These are phyloP conservation scores for Ustilago tritici DNA, from an alignment of 1,284 basidiomycete species.

Conservation along the genomic window DNA sequence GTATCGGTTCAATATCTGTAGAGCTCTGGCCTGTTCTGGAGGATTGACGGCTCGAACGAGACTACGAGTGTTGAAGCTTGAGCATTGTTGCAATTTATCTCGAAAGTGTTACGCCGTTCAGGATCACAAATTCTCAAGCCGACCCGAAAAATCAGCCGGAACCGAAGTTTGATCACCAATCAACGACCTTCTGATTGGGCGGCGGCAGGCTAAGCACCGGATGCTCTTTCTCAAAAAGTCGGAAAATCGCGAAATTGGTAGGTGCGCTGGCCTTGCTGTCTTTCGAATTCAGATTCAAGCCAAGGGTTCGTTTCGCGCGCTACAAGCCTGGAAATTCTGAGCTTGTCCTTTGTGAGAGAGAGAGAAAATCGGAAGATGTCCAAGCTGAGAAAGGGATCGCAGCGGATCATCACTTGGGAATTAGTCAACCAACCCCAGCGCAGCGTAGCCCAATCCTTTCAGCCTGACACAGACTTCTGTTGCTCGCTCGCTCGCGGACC, in stretches of 20 bases:
- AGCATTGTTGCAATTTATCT: background rate
- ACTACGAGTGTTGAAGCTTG: background rate
- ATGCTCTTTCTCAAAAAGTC: slow-evolving; percentile 10
- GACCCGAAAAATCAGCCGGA: slow-evolving; percentile 11
- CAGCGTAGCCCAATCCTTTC: too few species aligned
- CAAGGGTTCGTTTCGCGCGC: slow-evolving; percentile 1
- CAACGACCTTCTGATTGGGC: slow-evolving; percentile 42
- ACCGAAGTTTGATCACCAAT: slow-evolving; percentile 27
- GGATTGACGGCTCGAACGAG: background rate
- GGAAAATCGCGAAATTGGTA: slow-evolving; percentile 17
- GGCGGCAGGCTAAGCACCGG: background rate
- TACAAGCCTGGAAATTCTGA: background rate
- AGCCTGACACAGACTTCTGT: background rate
- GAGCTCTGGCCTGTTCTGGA: background rate
- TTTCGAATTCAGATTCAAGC: background rate
- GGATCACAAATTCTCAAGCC: background rate
- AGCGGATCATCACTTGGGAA: slow-evolving; percentile 9
- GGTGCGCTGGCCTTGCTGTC: slow-evolving; percentile 19
- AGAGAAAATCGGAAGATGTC: slow-evolving; percentile 11
- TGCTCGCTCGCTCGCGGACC: slow-evolving; percentile 18
- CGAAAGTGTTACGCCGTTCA: slow-evolving; percentile 2
- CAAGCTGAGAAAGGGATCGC: slow-evolving; percentile 10
- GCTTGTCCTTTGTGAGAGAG: background rate
- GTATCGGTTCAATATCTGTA: background rate
- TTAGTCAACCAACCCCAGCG: slow-evolving; percentile 8